Evolutionary conservation across 2,329 filamentous ascomycete species (phyloP).

Genomic region (Nothophoma quercina): DNA sequence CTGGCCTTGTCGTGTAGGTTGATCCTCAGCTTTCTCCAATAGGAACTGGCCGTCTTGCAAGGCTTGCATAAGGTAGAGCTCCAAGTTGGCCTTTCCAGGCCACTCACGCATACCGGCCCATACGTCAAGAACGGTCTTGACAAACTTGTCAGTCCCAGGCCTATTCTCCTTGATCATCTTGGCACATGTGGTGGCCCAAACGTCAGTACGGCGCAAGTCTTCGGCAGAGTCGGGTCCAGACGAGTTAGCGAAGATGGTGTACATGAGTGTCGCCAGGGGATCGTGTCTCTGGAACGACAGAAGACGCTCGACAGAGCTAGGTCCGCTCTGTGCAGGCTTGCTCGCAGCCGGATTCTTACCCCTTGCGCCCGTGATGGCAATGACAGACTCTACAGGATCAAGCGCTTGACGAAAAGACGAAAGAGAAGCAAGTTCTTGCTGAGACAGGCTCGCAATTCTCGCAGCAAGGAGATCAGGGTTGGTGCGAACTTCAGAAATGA

Average conservation of each 20-base stretch:
- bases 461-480: conserved; percentile 89
- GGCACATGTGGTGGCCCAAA: conserved; percentile 89
- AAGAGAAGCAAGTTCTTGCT: conserved; percentile 78
- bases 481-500: conserved; percentile 81
- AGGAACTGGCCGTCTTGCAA: conserved; percentile 92
- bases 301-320: conserved; percentile 79
- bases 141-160: conserved; percentile 77
- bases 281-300: conserved; percentile 90
- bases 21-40: conserved; percentile 83
- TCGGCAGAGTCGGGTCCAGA: conserved; percentile 82
- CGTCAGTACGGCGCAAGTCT: conserved; percentile 78
- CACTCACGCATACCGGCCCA: conserved; percentile 89
- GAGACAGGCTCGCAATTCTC: conserved; percentile 77
- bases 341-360: conserved; percentile 58
- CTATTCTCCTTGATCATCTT: conserved; percentile 80
- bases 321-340: conserved; percentile 59
- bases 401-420: conserved; percentile 79
- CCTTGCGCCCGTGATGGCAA: conserved; percentile 67
- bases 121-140: conserved; percentile 84
- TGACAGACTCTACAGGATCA: conserved; percentile 83
- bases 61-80: conserved; percentile 94
- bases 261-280: conserved; percentile 81
- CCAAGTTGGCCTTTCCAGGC: conserved; percentile 87
- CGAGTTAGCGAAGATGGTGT: conserved; percentile 89
- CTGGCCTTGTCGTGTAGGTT: conserved; percentile 71